Conservation (phyloP, 139 green algal genomes). For the Asterochloris erici region DNA sequence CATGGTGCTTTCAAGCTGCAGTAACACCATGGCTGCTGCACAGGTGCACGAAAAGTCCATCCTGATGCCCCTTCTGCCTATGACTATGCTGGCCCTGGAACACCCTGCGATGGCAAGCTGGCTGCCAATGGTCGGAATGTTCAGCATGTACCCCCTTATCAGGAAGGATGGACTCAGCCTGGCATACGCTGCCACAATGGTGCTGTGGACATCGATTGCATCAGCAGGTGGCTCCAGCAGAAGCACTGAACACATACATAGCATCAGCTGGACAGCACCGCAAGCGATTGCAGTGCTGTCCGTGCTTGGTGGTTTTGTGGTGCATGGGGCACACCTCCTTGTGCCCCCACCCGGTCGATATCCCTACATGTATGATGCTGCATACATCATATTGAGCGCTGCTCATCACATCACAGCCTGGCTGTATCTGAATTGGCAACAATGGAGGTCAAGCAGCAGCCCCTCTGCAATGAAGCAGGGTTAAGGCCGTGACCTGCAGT, state of each 20-base stretch:
- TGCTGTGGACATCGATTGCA: constrained; percentile 31
- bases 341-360: constrained; percentile 21
- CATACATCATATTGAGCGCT: constrained; percentile 19
- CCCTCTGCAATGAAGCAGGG: too few relatives aligned
- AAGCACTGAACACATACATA: not conserved
- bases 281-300: not conserved
- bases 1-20: not conserved
- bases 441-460: not conserved
- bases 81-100: constrained; percentile 57
- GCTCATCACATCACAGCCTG: constrained; percentile 13
- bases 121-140: constrained; percentile 48
- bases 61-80: constrained; percentile 85
- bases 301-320: not conserved
- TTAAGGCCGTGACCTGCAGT: too few relatives aligned
- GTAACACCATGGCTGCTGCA: not conserved
- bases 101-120: constrained; percentile 53
- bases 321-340: not conserved
- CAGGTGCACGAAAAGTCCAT: constrained; percentile 99
- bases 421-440: constrained; percentile 8
- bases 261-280: not conserved
- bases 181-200: constrained; percentile 53
- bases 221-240: not conserved
- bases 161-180: constrained; percentile 69
- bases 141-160: constrained; percentile 94
- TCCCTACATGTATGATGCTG: constrained; percentile 37